These are phyloP conservation scores for Musa troglodytarum DNA, from an alignment of 176 grass and related monocot species.

Conservation along the genomic window DNA sequence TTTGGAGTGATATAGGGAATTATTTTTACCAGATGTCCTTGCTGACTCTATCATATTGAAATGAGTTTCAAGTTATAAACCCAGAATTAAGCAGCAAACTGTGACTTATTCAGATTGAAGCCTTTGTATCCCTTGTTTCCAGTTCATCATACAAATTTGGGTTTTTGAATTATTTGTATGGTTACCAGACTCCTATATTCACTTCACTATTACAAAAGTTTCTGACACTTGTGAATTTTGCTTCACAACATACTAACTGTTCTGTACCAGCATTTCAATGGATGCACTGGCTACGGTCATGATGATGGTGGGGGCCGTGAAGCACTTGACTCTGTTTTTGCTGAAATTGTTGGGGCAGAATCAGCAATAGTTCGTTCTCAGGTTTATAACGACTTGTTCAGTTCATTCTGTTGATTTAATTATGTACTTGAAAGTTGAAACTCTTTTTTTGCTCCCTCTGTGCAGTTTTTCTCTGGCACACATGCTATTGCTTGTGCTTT, in stretches of 20 bases:
- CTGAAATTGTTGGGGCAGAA: constrained; percentile 70
- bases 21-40: neutral
- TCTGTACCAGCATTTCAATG: constrained; percentile 62
- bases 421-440: neutral
- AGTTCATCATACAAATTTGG: too few species aligned
- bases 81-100: neutral
- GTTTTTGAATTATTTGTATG: too few species aligned
- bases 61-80: neutral
- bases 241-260: neutral
- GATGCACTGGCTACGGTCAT: constrained; percentile 86
- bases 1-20: too few species aligned
- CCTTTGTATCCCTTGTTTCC: too few species aligned
- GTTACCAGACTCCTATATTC: too few species aligned
- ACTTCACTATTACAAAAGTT: too few species aligned
- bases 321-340: constrained; percentile 62
- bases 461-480: constrained; percentile 84
- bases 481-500: constrained; percentile 85
- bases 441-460: neutral
- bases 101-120: neutral
- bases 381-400: constrained; percentile 25
- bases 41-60: neutral
- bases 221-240: neutral
- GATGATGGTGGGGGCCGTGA: constrained; percentile 79
- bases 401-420: neutral
- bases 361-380: constrained; percentile 88